Evolutionary conservation across 140 eudicot genomes (phyloP).

Genomic region (Ambrosia hybrid): DNA sequence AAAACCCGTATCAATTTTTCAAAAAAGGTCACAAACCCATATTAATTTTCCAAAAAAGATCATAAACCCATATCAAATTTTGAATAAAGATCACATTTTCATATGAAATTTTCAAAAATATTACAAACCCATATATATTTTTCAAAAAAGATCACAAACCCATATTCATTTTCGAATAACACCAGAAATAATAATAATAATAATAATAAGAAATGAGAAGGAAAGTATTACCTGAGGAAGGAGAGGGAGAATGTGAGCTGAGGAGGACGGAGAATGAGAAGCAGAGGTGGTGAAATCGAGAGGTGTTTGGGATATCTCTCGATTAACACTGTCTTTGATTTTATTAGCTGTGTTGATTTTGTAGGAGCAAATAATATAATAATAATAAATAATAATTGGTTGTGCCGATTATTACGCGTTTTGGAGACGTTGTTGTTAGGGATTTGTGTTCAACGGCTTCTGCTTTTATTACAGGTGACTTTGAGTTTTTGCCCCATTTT

Average conservation of each 20-base stretch:
- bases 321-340: slow-evolving; percentile 30
- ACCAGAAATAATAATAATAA: too few relatives aligned
- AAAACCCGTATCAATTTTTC: too few relatives aligned
- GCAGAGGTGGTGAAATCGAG: slow-evolving; percentile 30
- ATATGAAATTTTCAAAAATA: too few relatives aligned
- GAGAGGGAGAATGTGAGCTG: slow-evolving; percentile 11
- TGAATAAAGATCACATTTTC: too few relatives aligned
- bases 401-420: slow-evolving; percentile 32
- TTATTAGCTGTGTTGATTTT: slow-evolving; percentile 28
- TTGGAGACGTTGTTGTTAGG: slow-evolving; percentile 20
- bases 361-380: background rate
- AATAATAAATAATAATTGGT: background rate
- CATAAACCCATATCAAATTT: too few relatives aligned
- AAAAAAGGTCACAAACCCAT: too few relatives aligned
- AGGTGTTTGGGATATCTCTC: slow-evolving; percentile 20
- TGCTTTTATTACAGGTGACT: slow-evolving; percentile 27
- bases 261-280: slow-evolving; percentile 34
- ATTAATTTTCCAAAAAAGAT: too few relatives aligned
- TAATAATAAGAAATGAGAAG: too few relatives aligned
- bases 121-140: too few relatives aligned
- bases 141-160: too few relatives aligned
- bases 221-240: slow-evolving; percentile 30
- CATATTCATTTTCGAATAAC: too few relatives aligned
- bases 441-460: slow-evolving; percentile 37
- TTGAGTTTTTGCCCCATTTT: slow-evolving; percentile 21